Evolutionary conservation across 345 rosid species (phyloP).

Genomic region (Lagerstroemia speciosa): DNA sequence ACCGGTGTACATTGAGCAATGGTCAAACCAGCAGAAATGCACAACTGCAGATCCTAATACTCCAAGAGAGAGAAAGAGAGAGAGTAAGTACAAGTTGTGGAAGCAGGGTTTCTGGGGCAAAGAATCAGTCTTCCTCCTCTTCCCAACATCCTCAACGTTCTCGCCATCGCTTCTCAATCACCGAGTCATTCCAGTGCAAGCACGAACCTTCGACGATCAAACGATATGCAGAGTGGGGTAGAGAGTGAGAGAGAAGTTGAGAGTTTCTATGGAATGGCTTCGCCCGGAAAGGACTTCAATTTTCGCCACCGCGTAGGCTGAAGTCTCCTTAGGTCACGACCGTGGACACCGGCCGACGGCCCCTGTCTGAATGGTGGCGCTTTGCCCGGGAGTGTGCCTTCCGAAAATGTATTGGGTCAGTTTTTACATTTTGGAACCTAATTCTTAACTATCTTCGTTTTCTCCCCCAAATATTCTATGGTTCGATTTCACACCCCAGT

Average conservation of each 20-base stretch:
- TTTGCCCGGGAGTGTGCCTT: too few relatives aligned
- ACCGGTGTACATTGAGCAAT: too few relatives aligned
- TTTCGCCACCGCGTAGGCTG: background rate
- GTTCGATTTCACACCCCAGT: too few relatives aligned
- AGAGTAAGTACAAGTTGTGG: background rate
- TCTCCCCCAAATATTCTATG: too few relatives aligned
- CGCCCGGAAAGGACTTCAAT: background rate
- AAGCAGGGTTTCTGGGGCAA: background rate
- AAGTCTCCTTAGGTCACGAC: background rate
- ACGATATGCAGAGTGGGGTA: background rate
- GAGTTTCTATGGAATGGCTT: background rate
- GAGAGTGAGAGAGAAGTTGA: background rate
- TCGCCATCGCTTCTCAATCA: background rate
- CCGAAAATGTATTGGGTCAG: too few relatives aligned
- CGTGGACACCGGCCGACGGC: background rate
- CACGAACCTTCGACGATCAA: background rate
- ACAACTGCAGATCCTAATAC: too few relatives aligned
- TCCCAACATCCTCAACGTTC: background rate
- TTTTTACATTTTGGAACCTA: too few relatives aligned
- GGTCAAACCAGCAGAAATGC: background rate
- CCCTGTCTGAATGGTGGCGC: background rate
- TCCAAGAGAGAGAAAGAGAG: background rate
- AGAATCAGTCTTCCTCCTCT: background rate
- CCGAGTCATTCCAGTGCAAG: background rate
- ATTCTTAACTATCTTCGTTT: too few relatives aligned